These are phyloP conservation scores for Olyra latifolia DNA, from an alignment of 176 grass and related monocot genomes.

Conservation along the genomic window DNA sequence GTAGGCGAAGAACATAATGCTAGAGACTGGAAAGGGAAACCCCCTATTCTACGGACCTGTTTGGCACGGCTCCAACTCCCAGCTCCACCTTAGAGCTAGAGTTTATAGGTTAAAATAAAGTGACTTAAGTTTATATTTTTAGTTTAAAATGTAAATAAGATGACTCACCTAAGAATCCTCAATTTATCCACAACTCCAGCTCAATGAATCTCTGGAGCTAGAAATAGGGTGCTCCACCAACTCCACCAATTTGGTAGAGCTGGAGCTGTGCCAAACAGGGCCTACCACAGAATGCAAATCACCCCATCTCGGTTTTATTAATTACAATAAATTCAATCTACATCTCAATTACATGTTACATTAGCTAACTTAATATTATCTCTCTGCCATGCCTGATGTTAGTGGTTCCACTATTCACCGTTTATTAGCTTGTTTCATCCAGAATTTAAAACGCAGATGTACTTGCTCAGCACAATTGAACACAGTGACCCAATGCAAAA, in stretches of 20 bases:
- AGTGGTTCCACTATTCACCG: background rate
- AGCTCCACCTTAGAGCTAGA: no score
- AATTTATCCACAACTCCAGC: no score
- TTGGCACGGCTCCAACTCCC: no score
- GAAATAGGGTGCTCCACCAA: no score
- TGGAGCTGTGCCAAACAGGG: no score
- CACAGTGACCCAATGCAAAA: background rate
- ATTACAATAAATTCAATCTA: background rate
- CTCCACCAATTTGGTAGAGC: no score
- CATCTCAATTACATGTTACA: background rate
- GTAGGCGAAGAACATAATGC: slow-evolving; percentile 27
- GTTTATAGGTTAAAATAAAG: no score
- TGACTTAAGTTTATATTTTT: no score
- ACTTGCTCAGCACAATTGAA: background rate
- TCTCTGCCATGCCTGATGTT: background rate
- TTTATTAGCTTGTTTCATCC: background rate
- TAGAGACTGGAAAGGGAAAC: background rate
- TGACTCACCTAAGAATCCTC: no score
- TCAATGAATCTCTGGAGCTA: no score
- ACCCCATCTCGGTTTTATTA: background rate
- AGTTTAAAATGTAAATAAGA: no score
- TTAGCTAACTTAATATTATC: background rate
- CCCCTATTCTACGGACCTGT: background rate
- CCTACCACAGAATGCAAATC: background rate
- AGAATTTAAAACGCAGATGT: background rate